A percentile compares a stretch with the other conserved stretches of the same genome.
Conservation (phyloP, 768 basidiomycete species). For the Kwoniella sp. region DNA sequence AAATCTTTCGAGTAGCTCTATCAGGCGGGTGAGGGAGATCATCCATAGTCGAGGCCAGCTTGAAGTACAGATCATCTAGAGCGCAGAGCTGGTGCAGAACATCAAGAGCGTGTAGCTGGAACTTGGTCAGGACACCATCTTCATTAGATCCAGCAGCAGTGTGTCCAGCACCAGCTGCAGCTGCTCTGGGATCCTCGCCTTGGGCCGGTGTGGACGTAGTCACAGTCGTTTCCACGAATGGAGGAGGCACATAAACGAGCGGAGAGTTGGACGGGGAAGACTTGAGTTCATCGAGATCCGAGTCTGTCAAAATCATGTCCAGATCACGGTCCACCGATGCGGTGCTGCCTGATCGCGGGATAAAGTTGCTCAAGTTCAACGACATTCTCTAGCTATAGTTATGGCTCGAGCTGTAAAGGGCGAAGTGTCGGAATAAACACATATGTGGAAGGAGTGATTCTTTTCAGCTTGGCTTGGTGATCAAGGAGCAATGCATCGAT, state of each 20-base stretch:
- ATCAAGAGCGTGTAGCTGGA: not conserved
- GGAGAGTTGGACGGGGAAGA: not conserved
- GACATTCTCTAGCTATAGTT: too few species aligned
- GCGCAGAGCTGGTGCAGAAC: constrained; percentile 13
- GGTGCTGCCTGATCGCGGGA: not conserved
- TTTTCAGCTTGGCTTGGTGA: too few species aligned
- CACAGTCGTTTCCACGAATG: too few species aligned
- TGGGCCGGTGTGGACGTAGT: too few species aligned
- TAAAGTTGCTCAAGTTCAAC: not conserved
- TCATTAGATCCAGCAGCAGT: not conserved
- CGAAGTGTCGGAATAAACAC: too few species aligned
- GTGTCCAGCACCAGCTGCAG: too few species aligned
- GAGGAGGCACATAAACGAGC: not conserved
- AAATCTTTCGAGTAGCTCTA: not conserved
- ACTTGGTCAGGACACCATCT: not conserved
- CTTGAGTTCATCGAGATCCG: not conserved
- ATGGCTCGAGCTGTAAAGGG: not conserved
- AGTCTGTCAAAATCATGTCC: not conserved
- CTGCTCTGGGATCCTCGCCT: too few species aligned
- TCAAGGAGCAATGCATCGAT: too few species aligned
- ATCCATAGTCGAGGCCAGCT: constrained; percentile 4
- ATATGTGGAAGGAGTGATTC: too few species aligned
- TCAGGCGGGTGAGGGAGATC: constrained; percentile 2
- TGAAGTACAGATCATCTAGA: constrained; percentile 6
- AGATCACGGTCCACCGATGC: not conserved